phyloP scores from a whole-genome alignment of 495 filamentous ascomycete species.

The Staphylotrichum longicolle region DNA sequence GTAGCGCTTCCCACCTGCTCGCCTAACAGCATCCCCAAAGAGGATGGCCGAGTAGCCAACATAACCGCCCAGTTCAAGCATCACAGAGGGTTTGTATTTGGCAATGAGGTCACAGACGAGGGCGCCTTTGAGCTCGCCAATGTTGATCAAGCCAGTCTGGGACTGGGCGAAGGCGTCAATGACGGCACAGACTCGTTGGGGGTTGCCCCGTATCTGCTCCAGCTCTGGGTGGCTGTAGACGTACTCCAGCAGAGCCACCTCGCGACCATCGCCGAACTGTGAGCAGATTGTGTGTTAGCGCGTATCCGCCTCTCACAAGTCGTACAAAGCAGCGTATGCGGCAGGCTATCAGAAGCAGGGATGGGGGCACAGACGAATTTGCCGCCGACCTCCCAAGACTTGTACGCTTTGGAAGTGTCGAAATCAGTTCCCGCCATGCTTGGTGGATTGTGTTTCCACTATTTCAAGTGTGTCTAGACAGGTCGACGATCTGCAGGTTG shows the following conservation, averaged over 20 bases:
- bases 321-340: constrained; percentile 34
- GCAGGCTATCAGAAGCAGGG: constrained; percentile 10
- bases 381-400: constrained; percentile 21
- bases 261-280: constrained; percentile 68
- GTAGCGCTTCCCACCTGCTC: constrained; percentile 59
- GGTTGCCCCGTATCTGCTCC: constrained; percentile 61
- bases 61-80: constrained; percentile 82
- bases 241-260: constrained; percentile 68
- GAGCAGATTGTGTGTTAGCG: constrained; percentile 64
- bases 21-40: constrained; percentile 61
- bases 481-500: background rate
- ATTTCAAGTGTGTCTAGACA: background rate
- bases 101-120: constrained; percentile 64
- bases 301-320: too few relatives aligned
- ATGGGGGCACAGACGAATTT: constrained; percentile 20
- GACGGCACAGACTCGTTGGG: constrained; percentile 58
- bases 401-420: constrained; percentile 15
- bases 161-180: constrained; percentile 71
- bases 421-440: background rate
- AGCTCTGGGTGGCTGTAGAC: constrained; percentile 56
- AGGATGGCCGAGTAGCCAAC: constrained; percentile 76
- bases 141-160: constrained; percentile 72
- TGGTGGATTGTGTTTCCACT: background rate
- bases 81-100: constrained; percentile 60
- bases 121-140: constrained; percentile 69